Evolutionary conservation across 305 asterid genomes (phyloP).

Genomic region (Ruellia speciosa): DNA sequence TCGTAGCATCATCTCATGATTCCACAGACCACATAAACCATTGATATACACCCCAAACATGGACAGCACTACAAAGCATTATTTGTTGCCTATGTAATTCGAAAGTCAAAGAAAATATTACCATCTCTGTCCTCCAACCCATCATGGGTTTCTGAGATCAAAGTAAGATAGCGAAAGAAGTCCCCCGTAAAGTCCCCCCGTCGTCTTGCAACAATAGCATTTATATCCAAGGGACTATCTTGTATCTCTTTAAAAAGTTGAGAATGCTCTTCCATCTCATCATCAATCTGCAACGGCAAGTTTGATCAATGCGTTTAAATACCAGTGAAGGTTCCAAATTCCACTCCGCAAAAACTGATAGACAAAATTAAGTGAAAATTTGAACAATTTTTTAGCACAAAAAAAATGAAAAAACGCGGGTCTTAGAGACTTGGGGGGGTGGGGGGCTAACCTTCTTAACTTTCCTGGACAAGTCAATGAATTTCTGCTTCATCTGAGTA

Average conservation of each 20-base stretch:
- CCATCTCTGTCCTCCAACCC: conserved; percentile 87
- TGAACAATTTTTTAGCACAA: background rate
- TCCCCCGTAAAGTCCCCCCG: conserved; percentile 75
- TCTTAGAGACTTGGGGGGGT: no score
- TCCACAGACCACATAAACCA: no score
- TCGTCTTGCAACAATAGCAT: conserved; percentile 76
- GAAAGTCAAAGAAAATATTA: conserved; percentile 21
- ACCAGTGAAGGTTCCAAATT: background rate
- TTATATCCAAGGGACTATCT: conserved; percentile 67
- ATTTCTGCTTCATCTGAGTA: conserved; percentile 51
- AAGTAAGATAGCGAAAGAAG: conserved; percentile 67
- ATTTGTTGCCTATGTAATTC: background rate
- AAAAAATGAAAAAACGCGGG: background rate
- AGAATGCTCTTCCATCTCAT: conserved; percentile 72
- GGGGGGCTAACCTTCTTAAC: conserved; percentile 64
- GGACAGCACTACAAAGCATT: background rate
- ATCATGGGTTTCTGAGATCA: conserved; percentile 60
- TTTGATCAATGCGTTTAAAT: conserved; percentile 23
- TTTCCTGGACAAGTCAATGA: conserved; percentile 52
- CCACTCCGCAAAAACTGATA: background rate
- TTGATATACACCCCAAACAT: no score
- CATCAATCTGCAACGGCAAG: conserved; percentile 70
- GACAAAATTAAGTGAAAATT: conserved; percentile 5
- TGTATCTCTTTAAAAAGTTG: conserved; percentile 67
- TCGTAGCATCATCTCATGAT: no score